Evolutionary conservation across 495 filamentous ascomycete species (phyloP).

Genomic region (Mytilinidion resinicola): DNA sequence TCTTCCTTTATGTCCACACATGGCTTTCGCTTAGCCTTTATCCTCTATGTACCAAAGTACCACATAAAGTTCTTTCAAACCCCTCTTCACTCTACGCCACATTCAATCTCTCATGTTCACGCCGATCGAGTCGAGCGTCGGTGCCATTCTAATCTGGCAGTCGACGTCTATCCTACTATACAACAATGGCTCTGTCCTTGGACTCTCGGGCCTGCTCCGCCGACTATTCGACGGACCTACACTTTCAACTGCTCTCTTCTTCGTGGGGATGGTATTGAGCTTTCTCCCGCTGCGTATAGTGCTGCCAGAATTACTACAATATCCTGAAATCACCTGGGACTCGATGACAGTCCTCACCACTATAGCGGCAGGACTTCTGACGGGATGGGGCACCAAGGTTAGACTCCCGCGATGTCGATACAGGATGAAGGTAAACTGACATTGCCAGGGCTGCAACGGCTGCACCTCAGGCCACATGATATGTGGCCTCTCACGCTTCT

Average conservation of each 20-base stretch:
- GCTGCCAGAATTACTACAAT: constrained; percentile 43
- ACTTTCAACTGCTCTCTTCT: constrained; percentile 43
- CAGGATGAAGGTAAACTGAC: not conserved
- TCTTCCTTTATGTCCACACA: no score
- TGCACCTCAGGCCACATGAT: constrained; percentile 60
- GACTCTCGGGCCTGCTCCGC: constrained; percentile 48
- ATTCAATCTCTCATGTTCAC: constrained; percentile 46
- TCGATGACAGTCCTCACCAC: constrained; percentile 38
- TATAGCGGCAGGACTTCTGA: constrained; percentile 37
- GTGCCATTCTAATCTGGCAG: constrained; percentile 50
- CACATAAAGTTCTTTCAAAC: no score
- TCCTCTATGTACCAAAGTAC: no score
- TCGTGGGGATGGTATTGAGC: constrained; percentile 45
- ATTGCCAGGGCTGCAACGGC: constrained; percentile 45
- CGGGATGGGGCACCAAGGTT: constrained; percentile 55
- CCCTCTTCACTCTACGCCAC: no score
- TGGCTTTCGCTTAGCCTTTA: no score
- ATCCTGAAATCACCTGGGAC: constrained; percentile 36
- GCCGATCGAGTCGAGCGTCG: constrained; percentile 50
- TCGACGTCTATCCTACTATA: constrained; percentile 48
- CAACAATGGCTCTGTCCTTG: constrained; percentile 50
- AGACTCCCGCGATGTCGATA: not conserved
- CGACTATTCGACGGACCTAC: constrained; percentile 37
- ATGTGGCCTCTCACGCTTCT: constrained; percentile 50
- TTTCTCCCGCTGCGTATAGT: constrained; percentile 39